A percentile compares a stretch with the other conserved stretches of the same genome.
phyloP scores from a whole-genome alignment of 192 early-diverging fungal genomes.

The Backusella parvicylindrica region DNA sequence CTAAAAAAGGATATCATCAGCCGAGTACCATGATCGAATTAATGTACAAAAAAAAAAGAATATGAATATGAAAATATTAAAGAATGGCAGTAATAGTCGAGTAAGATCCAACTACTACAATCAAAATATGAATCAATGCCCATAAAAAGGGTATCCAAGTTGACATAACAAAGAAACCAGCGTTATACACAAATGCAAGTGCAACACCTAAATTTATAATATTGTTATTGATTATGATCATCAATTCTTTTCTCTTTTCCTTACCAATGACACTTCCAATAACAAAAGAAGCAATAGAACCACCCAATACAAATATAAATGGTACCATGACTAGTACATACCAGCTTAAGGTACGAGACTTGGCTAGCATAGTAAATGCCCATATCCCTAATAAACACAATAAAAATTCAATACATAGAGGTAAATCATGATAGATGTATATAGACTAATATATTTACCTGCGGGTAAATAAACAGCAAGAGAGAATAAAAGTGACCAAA shows the following conservation, averaged over 20 bases:
- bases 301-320: constrained; percentile 36
- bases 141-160: constrained; percentile 70
- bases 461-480: constrained; percentile 56
- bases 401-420: constrained; percentile 12
- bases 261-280: constrained; percentile 47
- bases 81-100: constrained; percentile 60
- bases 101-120: constrained; percentile 57
- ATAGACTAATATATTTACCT: constrained; percentile 40
- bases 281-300: constrained; percentile 37
- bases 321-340: constrained; percentile 26
- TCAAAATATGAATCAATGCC: constrained; percentile 61
- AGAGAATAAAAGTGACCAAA: constrained; percentile 63
- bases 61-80: constrained; percentile 3
- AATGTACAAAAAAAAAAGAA: neutral
- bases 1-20: neutral
- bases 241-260: neutral
- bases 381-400: constrained; percentile 27
- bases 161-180: constrained; percentile 66
- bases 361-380: constrained; percentile 40
- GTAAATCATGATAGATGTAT: constrained; percentile 34
- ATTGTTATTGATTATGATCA: neutral
- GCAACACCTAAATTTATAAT: constrained; percentile 43
- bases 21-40: neutral
- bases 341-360: constrained; percentile 30
- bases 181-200: constrained; percentile 55